Conservation (phyloP, 1,139 yeast species). For the Yamadazyma sp. region DNA sequence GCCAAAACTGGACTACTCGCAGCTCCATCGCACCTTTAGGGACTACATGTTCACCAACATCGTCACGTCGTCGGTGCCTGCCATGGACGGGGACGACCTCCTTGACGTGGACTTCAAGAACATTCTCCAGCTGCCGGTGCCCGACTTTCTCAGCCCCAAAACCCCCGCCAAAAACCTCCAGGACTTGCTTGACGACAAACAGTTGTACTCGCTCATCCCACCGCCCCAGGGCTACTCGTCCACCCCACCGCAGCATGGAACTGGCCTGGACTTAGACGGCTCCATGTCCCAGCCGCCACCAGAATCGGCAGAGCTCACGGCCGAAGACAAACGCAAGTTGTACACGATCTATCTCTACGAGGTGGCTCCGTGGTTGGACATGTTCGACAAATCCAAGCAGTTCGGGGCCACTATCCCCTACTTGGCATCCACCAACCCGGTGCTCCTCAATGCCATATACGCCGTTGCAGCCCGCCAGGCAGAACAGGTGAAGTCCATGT, state of each 20-base stretch:
- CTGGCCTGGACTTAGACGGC: too few species aligned
- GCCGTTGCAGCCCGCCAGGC: constrained; percentile 31
- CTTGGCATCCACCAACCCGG: constrained; percentile 19
- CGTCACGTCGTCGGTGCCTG: constrained; percentile 9
- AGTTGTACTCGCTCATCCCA: constrained; percentile 4
- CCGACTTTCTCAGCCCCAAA: constrained; percentile 10
- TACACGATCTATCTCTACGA: constrained; percentile 27
- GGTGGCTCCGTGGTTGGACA: constrained; percentile 35
- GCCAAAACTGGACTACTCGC: constrained; percentile 19
- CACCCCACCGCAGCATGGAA: too few species aligned
- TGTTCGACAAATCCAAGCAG: constrained; percentile 29
- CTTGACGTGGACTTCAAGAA: constrained; percentile 14
- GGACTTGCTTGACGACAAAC: constrained; percentile 12
- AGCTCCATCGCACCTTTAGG: constrained; percentile 25
- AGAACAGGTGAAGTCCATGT: constrained; percentile 20
- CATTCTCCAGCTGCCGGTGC: constrained; percentile 15
- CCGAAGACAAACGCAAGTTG: constrained; percentile 21
- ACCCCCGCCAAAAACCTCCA: constrained; percentile 12
- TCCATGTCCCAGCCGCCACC: too few species aligned
- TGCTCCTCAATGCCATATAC: constrained; percentile 25
- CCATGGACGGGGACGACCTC: constrained; percentile 6
- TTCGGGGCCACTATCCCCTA: constrained; percentile 26
- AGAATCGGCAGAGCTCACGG: constrained; percentile 2
- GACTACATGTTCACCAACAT: constrained; percentile 34
- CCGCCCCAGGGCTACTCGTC: neutral